Evolutionary conservation across 1,284 basidiomycete genomes (phyloP).

Genomic region (Boletus hoseneyae): DNA sequence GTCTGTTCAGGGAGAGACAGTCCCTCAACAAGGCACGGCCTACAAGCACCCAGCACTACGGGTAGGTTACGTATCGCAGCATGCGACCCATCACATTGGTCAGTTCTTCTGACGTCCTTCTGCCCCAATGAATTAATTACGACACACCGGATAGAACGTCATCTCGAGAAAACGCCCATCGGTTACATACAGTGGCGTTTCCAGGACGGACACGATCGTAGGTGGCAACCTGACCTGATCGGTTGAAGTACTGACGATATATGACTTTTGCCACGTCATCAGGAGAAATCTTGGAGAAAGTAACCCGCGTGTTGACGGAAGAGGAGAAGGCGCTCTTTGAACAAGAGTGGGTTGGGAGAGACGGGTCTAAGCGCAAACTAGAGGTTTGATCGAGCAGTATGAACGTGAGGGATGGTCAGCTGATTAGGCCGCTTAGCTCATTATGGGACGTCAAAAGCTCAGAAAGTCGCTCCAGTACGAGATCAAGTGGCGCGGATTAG

Average conservation of each 20-base stretch:
- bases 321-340: slow-evolving; percentile 86
- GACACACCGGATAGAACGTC: slow-evolving; percentile 58
- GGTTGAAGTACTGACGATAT: slow-evolving; percentile 12
- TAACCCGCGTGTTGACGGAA: slow-evolving; percentile 84
- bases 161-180: slow-evolving; percentile 93
- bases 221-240: slow-evolving; percentile 31
- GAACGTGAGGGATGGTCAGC: slow-evolving; percentile 5
- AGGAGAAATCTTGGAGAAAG: slow-evolving; percentile 91
- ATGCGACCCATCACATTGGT: slow-evolving; percentile 95
- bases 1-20: slow-evolving; percentile 75
- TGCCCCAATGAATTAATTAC: slow-evolving; percentile 17
- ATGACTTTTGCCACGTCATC: slow-evolving; percentile 15
- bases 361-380: slow-evolving; percentile 88
- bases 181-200: slow-evolving; percentile 99
- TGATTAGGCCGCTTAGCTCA: slow-evolving; percentile 45
- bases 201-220: slow-evolving; percentile 98
- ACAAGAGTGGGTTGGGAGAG: slow-evolving; percentile 87
- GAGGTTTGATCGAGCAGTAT: slow-evolving; percentile 54
- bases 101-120: slow-evolving; percentile 21
- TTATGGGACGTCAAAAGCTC: slow-evolving; percentile 97
- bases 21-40: slow-evolving; percentile 89
- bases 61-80: slow-evolving; percentile 97
- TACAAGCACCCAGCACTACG: slow-evolving; percentile 96
- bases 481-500: slow-evolving; percentile 94
- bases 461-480: slow-evolving; percentile 97